Evolutionary conservation across 2,329 filamentous ascomycete genomes (phyloP).

Genomic region (Colletotrichum sansevieriae): DNA sequence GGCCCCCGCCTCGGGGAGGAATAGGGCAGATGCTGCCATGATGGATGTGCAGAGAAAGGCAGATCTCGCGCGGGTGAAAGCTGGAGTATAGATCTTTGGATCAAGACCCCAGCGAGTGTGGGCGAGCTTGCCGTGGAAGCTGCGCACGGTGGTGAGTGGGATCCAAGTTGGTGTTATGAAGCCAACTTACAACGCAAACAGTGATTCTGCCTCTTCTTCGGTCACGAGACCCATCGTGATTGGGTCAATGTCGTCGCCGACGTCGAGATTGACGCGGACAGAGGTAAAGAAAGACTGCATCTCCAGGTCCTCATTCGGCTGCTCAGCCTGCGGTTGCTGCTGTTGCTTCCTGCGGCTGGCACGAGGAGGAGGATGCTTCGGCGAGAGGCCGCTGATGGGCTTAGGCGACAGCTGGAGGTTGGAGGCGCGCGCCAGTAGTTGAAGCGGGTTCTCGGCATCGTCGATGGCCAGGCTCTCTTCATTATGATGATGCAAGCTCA

Average conservation of each 20-base stretch:
- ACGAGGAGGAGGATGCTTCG: constrained; percentile 37
- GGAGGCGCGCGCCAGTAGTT: constrained; percentile 79
- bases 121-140: constrained; percentile 77
- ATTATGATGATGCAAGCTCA: constrained; percentile 43
- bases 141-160: constrained; percentile 47
- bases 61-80: constrained; percentile 76
- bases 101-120: constrained; percentile 83
- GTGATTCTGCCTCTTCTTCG: constrained; percentile 71
- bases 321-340: constrained; percentile 44
- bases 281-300: constrained; percentile 77
- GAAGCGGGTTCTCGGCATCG: constrained; percentile 81
- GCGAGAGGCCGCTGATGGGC: constrained; percentile 44
- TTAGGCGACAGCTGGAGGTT: constrained; percentile 71
- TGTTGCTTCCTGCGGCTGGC: constrained; percentile 39
- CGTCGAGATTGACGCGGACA: constrained; percentile 72
- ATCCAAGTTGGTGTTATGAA: constrained; percentile 5
- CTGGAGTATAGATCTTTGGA: constrained; percentile 72
- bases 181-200: constrained; percentile 72
- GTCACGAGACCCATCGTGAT: constrained; percentile 78
- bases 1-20: constrained; percentile 72
- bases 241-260: constrained; percentile 75
- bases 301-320: constrained; percentile 56
- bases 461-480: constrained; percentile 73
- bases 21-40: constrained; percentile 76
- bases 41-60: constrained; percentile 80